Percentiles rank a stretch among this genome's conserved stretches.
Conservation (phyloP, 768 basidiomycete species). For the Boletus rufocinnamomeus region DNA sequence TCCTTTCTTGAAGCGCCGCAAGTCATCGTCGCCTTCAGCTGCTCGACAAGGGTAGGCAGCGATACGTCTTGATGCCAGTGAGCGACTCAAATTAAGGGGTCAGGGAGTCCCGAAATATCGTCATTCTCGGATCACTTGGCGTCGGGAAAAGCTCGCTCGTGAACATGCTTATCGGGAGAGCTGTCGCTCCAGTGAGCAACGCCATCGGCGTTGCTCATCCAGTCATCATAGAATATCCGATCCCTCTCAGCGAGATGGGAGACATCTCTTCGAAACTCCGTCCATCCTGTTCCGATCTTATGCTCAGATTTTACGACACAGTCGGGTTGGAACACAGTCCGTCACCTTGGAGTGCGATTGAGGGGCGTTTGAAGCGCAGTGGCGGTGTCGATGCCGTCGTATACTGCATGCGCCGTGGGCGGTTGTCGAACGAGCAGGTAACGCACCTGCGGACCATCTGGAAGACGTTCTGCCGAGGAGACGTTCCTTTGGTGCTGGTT, state of each 20-base stretch:
- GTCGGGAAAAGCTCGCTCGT: constrained; percentile 43
- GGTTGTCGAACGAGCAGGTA: constrained; percentile 33
- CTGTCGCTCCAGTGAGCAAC: constrained; percentile 31
- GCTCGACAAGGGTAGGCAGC: constrained; percentile 12
- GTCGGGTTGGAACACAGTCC: constrained; percentile 23
- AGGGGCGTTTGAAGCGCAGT: constrained; percentile 11
- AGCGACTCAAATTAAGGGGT: not conserved
- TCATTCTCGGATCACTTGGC: constrained; percentile 32
- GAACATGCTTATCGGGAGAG: constrained; percentile 37
- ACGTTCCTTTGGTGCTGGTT: constrained; percentile 20
- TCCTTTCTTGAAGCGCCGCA: not conserved
- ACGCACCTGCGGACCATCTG: constrained; percentile 37
- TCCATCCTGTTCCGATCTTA: not conserved
- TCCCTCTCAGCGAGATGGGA: constrained; percentile 5
- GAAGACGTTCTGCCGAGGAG: constrained; percentile 15
- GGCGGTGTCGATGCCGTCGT: constrained; percentile 33
- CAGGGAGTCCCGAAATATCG: constrained; percentile 15
- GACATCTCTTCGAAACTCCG: not conserved
- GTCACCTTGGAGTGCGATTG: constrained; percentile 16
- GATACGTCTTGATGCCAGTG: not conserved
- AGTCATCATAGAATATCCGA: constrained; percentile 15
- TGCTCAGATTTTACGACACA: constrained; percentile 21
- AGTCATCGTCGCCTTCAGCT: not conserved
- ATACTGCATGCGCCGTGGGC: constrained; percentile 39
- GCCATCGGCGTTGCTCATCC: constrained; percentile 17